Percentiles rank a stretch among this genome's conserved stretches.
These are phyloP conservation scores for Rhodotorula sp. DNA, from an alignment of 1,284 basidiomycete genomes.

Conservation along the genomic window DNA sequence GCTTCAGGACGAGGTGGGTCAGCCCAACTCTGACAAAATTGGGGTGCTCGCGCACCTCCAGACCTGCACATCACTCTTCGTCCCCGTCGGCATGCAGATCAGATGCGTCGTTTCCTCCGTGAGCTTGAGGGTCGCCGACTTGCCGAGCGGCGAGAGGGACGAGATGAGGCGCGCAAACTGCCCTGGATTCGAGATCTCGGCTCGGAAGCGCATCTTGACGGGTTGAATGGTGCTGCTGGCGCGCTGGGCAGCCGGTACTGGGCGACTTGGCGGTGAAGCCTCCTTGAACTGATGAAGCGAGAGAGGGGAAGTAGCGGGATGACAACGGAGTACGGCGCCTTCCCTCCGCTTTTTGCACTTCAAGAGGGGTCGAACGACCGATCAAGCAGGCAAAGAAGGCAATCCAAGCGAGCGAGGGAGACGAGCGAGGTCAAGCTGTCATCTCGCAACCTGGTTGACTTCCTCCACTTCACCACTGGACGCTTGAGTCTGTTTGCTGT, in stretches of 20 bases:
- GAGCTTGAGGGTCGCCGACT: constrained; percentile 46
- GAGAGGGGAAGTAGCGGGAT: neutral
- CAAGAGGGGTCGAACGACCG: neutral
- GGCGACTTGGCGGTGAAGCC: no score
- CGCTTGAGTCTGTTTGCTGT: neutral
- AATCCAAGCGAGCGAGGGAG: neutral
- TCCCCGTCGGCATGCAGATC: constrained; percentile 44
- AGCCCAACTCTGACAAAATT: neutral
- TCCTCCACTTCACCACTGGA: no score
- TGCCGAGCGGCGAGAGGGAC: constrained; percentile 40
- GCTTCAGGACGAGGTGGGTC: neutral
- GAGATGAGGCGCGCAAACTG: constrained; percentile 44
- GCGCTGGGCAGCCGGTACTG: no score
- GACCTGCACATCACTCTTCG: constrained; percentile 45
- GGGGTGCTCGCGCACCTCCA: constrained; percentile 43
- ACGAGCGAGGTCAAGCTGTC: no score
- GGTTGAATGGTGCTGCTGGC: no score
- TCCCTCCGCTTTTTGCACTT: neutral
- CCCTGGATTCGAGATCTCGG: constrained; percentile 42
- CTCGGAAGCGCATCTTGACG: constrained; percentile 44
- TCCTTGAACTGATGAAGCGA: neutral
- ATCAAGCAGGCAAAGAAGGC: neutral
- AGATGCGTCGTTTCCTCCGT: constrained; percentile 45
- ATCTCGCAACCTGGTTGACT: no score
- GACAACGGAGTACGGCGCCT: no score